Evolutionary conservation across 2,329 filamentous ascomycete genomes (phyloP).

Genomic region (Alternaria metachromatica): DNA sequence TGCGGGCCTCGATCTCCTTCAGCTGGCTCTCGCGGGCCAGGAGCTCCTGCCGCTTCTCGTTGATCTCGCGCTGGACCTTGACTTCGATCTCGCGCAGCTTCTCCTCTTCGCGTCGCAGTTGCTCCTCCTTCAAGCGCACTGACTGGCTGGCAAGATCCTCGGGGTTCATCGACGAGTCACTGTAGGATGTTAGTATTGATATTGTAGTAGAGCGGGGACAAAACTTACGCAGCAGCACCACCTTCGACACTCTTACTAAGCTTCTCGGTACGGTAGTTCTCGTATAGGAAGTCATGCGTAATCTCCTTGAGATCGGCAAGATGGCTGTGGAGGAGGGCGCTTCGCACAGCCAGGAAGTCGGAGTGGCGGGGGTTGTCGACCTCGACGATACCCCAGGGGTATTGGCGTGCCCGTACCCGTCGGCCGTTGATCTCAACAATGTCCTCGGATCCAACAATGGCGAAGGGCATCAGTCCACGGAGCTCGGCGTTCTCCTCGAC

Average conservation of each 20-base stretch:
- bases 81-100: slow-evolving; percentile 99
- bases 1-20: slow-evolving; percentile 97
- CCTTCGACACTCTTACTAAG: slow-evolving; percentile 99
- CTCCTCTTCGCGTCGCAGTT: slow-evolving; percentile 98
- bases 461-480: slow-evolving; percentile 96
- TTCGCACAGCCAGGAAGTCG: slow-evolving; percentile 96
- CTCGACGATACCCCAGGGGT: slow-evolving; percentile 98
- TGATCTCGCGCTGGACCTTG: slow-evolving; percentile 99
- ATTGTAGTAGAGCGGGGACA: not conserved
- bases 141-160: slow-evolving; percentile 97
- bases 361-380: slow-evolving; percentile 99
- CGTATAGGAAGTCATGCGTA: slow-evolving; percentile 99
- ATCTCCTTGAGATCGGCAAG: slow-evolving; percentile 99
- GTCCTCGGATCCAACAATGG: slow-evolving; percentile 97
- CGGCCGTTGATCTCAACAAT: slow-evolving; percentile 92
- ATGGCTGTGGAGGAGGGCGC: slow-evolving; percentile 95
- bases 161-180: slow-evolving; percentile 92
- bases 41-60: slow-evolving; percentile 99
- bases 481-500: slow-evolving; percentile 99
- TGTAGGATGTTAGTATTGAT: slow-evolving; percentile 39
- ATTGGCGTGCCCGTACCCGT: slow-evolving; percentile 92
- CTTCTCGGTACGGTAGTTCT: slow-evolving; percentile 99
- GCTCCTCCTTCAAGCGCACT: slow-evolving; percentile 98
- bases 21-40: slow-evolving; percentile 97
- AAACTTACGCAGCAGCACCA: slow-evolving; percentile 81